Evolutionary conservation across 2,329 filamentous ascomycete genomes (phyloP), one percentile per base, ranked within the genome.

Genomic region (Aspergillus bombycis): DNA sequence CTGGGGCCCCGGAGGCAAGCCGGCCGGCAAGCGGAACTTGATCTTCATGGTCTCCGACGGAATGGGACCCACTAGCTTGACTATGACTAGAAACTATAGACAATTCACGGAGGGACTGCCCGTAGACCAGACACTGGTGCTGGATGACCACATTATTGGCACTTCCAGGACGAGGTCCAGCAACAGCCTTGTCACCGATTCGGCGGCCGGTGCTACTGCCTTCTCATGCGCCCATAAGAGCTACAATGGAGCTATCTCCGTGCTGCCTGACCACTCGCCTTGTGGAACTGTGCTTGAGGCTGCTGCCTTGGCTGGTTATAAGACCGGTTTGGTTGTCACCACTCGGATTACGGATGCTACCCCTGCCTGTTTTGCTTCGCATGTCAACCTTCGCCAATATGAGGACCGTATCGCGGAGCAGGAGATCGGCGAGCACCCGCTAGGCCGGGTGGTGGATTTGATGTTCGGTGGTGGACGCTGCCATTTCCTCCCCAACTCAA

Each of bases 11-110:
- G 73, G 72, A 62, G 76, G 76, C 23, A 82, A 80, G 66, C 82
- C 83, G 61, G 79, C 72, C 32, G 87, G 88, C 58, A 99, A 98
- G 84, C 87, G 92, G 60, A 99, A 98, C 79, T 84, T 99, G 59
- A 90, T 99, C 71, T 98, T 99, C 83, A 99, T 99, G 95, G 94
- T 99, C 43, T 97, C 93, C 0, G 95, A 99, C 77, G 95, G 95
- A 73, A 99, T 99, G 95, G 95, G 95, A 0, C 95, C 95, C 9
- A 92, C 95, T 10, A 94, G 92, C 71, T 84, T 99, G 60, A 91
- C 91, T 30, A 79, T 99, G 75, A 97, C 95, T 8, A 86, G 95
- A 62, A 91, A 89, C 74, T 99, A 91, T 81, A 88, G 91, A 69
- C 95, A 99, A 78, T 86, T 90, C 70, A 84, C 89, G 60, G 85